Conservation (phyloP, 2,329 filamentous ascomycete species). For the Orbilia javanica region DNA sequence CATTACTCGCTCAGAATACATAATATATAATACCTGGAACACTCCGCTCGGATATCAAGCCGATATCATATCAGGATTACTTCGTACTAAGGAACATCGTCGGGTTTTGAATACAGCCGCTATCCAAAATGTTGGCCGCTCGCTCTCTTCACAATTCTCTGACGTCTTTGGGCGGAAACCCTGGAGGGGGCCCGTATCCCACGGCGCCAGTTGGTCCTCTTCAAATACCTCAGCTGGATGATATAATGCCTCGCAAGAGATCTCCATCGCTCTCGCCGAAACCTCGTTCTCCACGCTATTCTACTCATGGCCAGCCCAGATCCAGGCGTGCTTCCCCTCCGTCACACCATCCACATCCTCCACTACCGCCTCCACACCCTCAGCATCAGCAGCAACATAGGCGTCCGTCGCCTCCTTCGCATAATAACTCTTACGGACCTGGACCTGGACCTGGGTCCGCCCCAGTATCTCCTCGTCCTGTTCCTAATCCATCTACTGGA, state of each 20-base stretch:
- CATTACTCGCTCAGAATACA: too few species aligned
- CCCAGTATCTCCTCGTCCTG: conserved; percentile 26
- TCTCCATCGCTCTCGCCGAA: conserved; percentile 49
- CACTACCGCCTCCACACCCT: conserved; percentile 13
- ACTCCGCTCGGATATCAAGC: not conserved
- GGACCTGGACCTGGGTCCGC: not conserved
- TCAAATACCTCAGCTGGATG: conserved; percentile 21
- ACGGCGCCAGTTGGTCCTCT: conserved; percentile 32
- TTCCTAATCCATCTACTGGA: conserved; percentile 46
- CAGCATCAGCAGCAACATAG: conserved; percentile 22
- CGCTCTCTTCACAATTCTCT: conserved; percentile 32
- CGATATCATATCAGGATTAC: not conserved
- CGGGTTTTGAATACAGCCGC: conserved; percentile 1
- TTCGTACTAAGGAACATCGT: not conserved
- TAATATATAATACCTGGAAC: conserved; percentile 9
- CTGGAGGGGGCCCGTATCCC: conserved; percentile 39
- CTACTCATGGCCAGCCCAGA: conserved; percentile 8
- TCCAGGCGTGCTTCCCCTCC: conserved; percentile 32
- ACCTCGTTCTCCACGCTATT: conserved; percentile 43
- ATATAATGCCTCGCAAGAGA: conserved; percentile 24
- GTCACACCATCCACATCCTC: conserved; percentile 16
- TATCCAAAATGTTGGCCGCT: conserved; percentile 36
- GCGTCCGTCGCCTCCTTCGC: conserved; percentile 38
- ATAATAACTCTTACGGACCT: conserved; percentile 10
- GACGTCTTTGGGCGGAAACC: conserved; percentile 39